Conservation (phyloP, 108 stramenopile species). For the Cyclostephanos tholiformis region DNA sequence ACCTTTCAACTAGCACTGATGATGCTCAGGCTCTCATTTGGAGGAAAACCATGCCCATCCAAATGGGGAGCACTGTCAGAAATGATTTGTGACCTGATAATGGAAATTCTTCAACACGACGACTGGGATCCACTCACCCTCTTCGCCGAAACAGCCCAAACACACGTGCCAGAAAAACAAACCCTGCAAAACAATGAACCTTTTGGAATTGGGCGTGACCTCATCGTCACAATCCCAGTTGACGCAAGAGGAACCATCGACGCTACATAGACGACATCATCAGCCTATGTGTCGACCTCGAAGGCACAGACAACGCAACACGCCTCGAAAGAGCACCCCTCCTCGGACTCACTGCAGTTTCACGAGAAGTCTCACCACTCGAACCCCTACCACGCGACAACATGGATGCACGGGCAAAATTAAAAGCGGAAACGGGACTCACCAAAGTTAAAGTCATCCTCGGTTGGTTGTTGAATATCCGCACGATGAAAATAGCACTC, state of each 20-base stretch:
- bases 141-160: not conserved
- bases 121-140: constrained; percentile 1
- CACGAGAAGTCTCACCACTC: not conserved
- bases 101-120: not conserved
- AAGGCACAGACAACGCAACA: not conserved
- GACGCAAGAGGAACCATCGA: not conserved
- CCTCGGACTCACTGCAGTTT: constrained; percentile 1
- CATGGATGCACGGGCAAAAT: constrained; percentile 1
- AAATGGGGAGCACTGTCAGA: constrained; percentile 13
- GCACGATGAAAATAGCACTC: not conserved
- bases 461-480: not conserved
- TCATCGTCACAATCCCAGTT: constrained; percentile 12
- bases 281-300: not conserved
- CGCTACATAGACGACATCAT: not conserved
- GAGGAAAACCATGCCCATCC: constrained; percentile 11
- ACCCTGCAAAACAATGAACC: not conserved
- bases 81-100: constrained; percentile 14
- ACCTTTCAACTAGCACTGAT: constrained; percentile 16
- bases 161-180: not conserved
- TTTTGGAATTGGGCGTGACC: constrained; percentile 2
- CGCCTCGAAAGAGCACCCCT: not conserved
- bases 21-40: constrained; percentile 27
- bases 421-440: not conserved
- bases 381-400: not conserved
- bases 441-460: not conserved